Evolutionary conservation across 331 rosid genomes (phyloP).

Genomic region (Telfairia occidentalis): DNA sequence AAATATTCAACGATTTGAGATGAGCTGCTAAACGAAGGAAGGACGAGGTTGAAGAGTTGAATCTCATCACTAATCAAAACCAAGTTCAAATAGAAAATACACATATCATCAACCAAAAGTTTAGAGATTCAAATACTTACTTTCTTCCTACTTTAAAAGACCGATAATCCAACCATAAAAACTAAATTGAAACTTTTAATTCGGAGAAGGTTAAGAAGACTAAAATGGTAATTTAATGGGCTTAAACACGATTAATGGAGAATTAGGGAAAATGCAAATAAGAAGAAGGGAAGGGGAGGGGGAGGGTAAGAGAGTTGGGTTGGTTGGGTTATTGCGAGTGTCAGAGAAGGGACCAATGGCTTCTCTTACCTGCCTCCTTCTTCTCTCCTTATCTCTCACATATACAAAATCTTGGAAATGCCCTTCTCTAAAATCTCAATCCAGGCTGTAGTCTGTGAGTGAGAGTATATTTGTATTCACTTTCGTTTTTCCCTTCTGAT

Average conservation of each 20-base stretch:
- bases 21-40: too few relatives aligned
- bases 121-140: too few relatives aligned
- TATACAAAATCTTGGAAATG: conserved; percentile 21
- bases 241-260: neutral
- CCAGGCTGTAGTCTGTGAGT: neutral
- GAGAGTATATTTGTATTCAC: conserved; percentile 19
- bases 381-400: neutral
- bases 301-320: neutral
- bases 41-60: too few relatives aligned
- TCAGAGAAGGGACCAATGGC: conserved; percentile 3
- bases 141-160: too few relatives aligned
- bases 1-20: too few relatives aligned
- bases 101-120: too few relatives aligned
- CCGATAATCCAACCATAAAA: neutral
- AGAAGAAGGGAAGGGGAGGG: neutral
- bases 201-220: neutral
- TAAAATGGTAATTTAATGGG: neutral
- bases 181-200: too few relatives aligned
- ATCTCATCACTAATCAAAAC: too few relatives aligned
- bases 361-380: neutral
- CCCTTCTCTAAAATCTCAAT: conserved; percentile 9
- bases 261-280: neutral
- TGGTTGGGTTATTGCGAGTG: neutral
- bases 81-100: too few relatives aligned
- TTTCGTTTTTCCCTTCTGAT: conserved; percentile 20